A percentile compares a stretch with the other conserved stretches of the same genome.
These are phyloP conservation scores for Diaporthe capsici DNA, from an alignment of 2,329 filamentous ascomycete genomes.

Conservation along the genomic window DNA sequence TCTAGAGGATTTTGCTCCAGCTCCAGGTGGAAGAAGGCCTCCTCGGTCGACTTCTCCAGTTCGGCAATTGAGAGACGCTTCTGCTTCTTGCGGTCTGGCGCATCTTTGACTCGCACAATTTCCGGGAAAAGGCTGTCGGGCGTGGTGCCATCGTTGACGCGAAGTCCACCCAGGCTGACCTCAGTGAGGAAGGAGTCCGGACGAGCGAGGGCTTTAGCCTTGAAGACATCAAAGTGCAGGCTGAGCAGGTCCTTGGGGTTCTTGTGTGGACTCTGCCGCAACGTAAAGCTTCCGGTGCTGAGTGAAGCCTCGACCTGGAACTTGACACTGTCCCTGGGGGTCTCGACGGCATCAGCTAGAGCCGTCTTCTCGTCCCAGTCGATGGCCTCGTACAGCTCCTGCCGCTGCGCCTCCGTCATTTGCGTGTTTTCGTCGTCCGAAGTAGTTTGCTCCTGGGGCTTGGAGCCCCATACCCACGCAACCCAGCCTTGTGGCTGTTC, in stretches of 20 bases:
- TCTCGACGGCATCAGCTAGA: slow-evolving; percentile 87
- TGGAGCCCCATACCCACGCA: slow-evolving; percentile 91
- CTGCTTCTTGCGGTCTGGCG: slow-evolving; percentile 65
- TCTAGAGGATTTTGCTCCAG: slow-evolving; percentile 97
- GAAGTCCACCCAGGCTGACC: slow-evolving; percentile 90
- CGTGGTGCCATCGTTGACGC: slow-evolving; percentile 96
- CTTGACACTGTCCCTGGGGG: slow-evolving; percentile 92
- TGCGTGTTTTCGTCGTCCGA: slow-evolving; percentile 82
- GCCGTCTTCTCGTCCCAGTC: slow-evolving; percentile 98
- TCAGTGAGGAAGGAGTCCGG: slow-evolving; percentile 93
- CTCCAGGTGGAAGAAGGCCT: slow-evolving; percentile 92
- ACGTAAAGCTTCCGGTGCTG: slow-evolving; percentile 95
- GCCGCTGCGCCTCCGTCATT: slow-evolving; percentile 95
- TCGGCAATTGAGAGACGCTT: slow-evolving; percentile 68
- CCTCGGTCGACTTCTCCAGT: slow-evolving; percentile 63
- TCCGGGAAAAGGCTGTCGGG: slow-evolving; percentile 92
- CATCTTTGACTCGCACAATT: slow-evolving; percentile 95
- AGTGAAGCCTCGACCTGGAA: slow-evolving; percentile 92
- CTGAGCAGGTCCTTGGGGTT: slow-evolving; percentile 85
- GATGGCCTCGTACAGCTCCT: slow-evolving; percentile 97
- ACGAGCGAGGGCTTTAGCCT: slow-evolving; percentile 88
- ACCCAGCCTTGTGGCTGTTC: slow-evolving; percentile 84
- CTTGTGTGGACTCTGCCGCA: slow-evolving; percentile 88
- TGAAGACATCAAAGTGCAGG: slow-evolving; percentile 94
- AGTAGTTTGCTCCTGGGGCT: slow-evolving; percentile 69